Evolutionary conservation across 2,329 filamentous ascomycete species (phyloP).

Genomic region (Arthrobotrys conoides): DNA sequence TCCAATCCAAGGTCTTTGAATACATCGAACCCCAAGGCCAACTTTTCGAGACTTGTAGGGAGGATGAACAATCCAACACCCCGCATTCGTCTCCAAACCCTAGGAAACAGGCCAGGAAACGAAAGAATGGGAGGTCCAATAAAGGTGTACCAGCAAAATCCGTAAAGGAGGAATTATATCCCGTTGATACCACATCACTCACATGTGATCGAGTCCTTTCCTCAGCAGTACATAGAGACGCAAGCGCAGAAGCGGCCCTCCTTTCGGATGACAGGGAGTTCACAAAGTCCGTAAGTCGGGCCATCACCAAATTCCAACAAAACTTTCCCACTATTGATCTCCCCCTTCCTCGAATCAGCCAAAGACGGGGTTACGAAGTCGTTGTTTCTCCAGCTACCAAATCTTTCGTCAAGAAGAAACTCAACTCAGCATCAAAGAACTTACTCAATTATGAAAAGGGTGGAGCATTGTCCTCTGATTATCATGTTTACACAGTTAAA

Average conservation of each 20-base stretch:
- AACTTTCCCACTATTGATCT: neutral
- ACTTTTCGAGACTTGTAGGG: neutral
- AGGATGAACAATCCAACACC: neutral
- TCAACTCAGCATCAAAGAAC: conserved; percentile 3
- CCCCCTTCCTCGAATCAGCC: conserved; percentile 5
- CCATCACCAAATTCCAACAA: conserved; percentile 23
- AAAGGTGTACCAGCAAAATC: neutral
- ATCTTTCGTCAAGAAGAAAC: neutral
- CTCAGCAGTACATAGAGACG: neutral
- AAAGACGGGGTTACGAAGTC: neutral
- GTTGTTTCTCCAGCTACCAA: conserved; percentile 3
- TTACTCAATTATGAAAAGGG: conserved; percentile 17
- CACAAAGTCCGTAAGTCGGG: conserved; percentile 13
- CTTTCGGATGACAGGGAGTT: conserved; percentile 15
- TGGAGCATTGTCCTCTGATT: conserved; percentile 6
- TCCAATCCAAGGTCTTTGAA: neutral
- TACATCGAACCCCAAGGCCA: neutral
- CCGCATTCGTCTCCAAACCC: neutral
- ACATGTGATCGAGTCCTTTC: neutral
- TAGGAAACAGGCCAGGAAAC: neutral
- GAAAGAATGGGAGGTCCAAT: neutral
- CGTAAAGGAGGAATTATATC: neutral
- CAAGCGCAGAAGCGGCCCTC: neutral
- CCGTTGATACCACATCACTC: neutral
- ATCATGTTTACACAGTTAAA: conserved; percentile 11